Evolutionary conservation across 352 stramenopile genomes (phyloP).

Genomic region (Phytophthora cryptogea): DNA sequence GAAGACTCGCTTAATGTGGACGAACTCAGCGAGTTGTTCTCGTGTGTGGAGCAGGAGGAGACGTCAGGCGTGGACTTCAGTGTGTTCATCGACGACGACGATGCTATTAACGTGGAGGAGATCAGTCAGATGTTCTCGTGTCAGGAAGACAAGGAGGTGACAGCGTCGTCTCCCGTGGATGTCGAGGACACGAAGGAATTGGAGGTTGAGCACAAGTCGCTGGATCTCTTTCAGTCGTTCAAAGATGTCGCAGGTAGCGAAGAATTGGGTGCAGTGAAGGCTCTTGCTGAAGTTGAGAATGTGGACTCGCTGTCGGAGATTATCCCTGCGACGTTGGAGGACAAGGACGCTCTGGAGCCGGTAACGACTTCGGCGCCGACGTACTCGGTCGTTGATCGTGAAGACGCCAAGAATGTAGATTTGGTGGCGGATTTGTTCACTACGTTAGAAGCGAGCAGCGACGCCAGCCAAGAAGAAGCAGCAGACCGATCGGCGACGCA

Average conservation of each 20-base stretch:
- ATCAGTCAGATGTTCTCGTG: constrained; percentile 56
- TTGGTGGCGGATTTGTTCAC: constrained; percentile 45
- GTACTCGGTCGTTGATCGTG: constrained; percentile 13
- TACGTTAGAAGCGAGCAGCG: constrained; percentile 30
- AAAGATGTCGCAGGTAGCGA: constrained; percentile 5
- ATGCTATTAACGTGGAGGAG: constrained; percentile 61
- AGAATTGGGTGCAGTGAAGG: constrained; percentile 9
- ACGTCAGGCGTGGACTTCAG: constrained; percentile 44
- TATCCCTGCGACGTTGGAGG: constrained; percentile 32
- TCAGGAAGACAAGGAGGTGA: constrained; percentile 36
- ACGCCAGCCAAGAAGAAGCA: constrained; percentile 9
- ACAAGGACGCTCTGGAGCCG: constrained; percentile 18
- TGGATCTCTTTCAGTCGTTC: constrained; percentile 8
- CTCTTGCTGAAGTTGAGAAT: constrained; percentile 20
- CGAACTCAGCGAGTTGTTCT: constrained; percentile 59
- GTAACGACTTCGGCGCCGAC: constrained; percentile 1
- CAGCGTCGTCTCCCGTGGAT: constrained; percentile 18
- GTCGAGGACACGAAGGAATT: constrained; percentile 28
- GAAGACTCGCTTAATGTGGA: constrained; percentile 56
- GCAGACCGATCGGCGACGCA: constrained; percentile 17
- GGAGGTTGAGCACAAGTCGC: constrained; percentile 7
- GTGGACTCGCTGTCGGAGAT: constrained; percentile 35
- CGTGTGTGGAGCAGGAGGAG: constrained; percentile 53
- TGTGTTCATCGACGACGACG: constrained; percentile 53
- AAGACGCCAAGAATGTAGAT: constrained; percentile 51